A percentile compares a stretch with the other conserved stretches of the same genome.
Evolutionary conservation across 441 rosid species (phyloP).

Genomic region (Adansonia rubrostipa): DNA sequence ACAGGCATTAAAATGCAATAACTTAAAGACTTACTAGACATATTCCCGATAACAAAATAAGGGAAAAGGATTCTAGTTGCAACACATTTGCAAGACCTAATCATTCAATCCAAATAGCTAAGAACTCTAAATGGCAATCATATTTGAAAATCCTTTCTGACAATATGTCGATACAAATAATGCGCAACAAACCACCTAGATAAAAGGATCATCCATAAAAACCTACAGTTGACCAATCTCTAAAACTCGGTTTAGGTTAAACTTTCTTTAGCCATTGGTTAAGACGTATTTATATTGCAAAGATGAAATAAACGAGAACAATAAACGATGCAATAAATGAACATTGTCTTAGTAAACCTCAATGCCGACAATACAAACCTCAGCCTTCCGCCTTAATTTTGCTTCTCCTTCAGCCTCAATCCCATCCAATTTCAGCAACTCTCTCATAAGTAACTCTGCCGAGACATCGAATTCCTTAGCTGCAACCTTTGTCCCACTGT

Average conservation of each 20-base stretch:
- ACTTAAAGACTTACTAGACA: not conserved
- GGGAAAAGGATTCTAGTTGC: not conserved
- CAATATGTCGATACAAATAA: not conserved
- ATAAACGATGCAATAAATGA: not conserved
- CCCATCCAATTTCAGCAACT: conserved; percentile 79
- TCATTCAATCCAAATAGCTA: not conserved
- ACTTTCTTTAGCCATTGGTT: not conserved
- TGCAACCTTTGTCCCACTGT: conserved; percentile 64
- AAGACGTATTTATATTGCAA: conserved; percentile 1
- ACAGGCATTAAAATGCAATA: not conserved
- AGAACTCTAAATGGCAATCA: not conserved
- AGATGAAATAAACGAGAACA: not conserved
- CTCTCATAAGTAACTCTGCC: conserved; percentile 86
- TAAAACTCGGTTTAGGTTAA: not conserved
- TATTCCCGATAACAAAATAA: not conserved
- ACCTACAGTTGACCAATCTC: not conserved
- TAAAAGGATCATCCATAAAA: not conserved
- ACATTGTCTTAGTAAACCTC: conserved; percentile 1
- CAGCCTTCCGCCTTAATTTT: conserved; percentile 72
- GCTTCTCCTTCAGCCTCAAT: conserved; percentile 92
- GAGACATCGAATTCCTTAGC: conserved; percentile 61
- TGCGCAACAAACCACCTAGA: not conserved
- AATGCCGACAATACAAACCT: conserved; percentile 55
- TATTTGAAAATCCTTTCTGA: not conserved
- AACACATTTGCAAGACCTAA: not conserved